These are phyloP conservation scores for Globisporangium radiosum DNA, from an alignment of 352 stramenopile genomes.

Conservation along the genomic window DNA sequence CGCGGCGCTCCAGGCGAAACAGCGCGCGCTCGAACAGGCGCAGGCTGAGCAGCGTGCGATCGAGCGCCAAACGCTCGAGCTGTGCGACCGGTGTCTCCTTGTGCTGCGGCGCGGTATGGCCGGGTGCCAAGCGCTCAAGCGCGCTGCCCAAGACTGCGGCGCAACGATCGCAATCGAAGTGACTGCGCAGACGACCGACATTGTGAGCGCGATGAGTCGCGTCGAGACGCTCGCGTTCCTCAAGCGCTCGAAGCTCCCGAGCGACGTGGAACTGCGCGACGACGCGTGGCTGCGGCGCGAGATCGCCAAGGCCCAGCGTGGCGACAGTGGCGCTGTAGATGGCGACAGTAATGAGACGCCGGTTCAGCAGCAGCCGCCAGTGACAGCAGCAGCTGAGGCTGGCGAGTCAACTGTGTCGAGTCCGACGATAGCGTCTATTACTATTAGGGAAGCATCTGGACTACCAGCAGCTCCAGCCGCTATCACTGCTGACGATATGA, in stretches of 20 bases:
- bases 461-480: too few species aligned
- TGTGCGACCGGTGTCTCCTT: constrained; percentile 55
- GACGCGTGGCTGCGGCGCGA: constrained; percentile 67
- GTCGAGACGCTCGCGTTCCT: constrained; percentile 66
- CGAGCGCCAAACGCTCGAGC: constrained; percentile 39
- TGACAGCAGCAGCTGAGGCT: too few species aligned
- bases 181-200: constrained; percentile 67
- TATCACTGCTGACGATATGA: constrained; percentile 17
- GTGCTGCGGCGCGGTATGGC: constrained; percentile 67
- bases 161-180: constrained; percentile 73
- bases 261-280: constrained; percentile 61
- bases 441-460: too few species aligned
- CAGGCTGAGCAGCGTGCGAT: constrained; percentile 20
- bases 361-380: too few species aligned
- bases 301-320: constrained; percentile 39
- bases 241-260: constrained; percentile 53
- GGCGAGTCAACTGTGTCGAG: too few species aligned
- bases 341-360: neutral
- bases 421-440: too few species aligned
- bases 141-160: constrained; percentile 43
- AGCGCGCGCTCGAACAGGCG: neutral
- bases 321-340: neutral
- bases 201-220: constrained; percentile 61
- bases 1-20: constrained; percentile 11
- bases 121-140: constrained; percentile 64